Conservation (phyloP, 768 basidiomycete genomes). For the Rubroboletus satanas region DNA sequence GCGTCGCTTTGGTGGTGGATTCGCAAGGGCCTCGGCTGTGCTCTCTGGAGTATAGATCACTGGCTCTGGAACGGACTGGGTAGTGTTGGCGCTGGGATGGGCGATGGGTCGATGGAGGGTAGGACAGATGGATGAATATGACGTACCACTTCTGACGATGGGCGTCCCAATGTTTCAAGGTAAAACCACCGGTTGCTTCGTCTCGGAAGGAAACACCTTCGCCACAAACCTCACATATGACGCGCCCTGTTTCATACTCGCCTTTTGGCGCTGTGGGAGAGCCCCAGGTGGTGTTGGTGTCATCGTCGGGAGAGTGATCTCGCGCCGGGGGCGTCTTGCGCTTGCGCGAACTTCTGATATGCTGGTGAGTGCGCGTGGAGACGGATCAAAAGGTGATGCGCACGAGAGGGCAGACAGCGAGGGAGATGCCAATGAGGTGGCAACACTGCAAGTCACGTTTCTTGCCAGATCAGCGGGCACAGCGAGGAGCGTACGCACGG, state of each 20-base stretch:
- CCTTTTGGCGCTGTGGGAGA: slow-evolving; percentile 28
- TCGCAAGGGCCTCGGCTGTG: slow-evolving; percentile 39
- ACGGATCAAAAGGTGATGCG: slow-evolving; percentile 19
- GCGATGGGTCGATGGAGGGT: slow-evolving; percentile 6
- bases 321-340: slow-evolving; percentile 35
- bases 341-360: slow-evolving; percentile 36
- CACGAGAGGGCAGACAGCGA: slow-evolving; percentile 17
- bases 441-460: slow-evolving; percentile 11
- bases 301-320: slow-evolving; percentile 17
- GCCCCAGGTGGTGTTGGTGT: slow-evolving; percentile 7
- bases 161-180: slow-evolving; percentile 65
- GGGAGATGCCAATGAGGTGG: slow-evolving; percentile 13
- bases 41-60: slow-evolving; percentile 44
- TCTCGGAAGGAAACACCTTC: slow-evolving; percentile 64
- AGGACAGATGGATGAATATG: slow-evolving; percentile 1
- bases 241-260: slow-evolving; percentile 64
- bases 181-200: slow-evolving; percentile 58
- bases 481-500: slow-evolving; percentile 15
- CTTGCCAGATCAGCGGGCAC: slow-evolving; percentile 15
- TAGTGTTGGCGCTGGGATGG: slow-evolving; percentile 27
- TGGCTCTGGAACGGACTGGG: slow-evolving; percentile 33
- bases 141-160: slow-evolving; percentile 60
- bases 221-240: slow-evolving; percentile 64
- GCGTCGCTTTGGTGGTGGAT: slow-evolving; percentile 58
- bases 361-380: slow-evolving; percentile 11